A percentile compares a stretch with the other conserved stretches of the same genome.
Conservation (phyloP, 208 protist genomes). For the Phytomonas francai region DNA sequence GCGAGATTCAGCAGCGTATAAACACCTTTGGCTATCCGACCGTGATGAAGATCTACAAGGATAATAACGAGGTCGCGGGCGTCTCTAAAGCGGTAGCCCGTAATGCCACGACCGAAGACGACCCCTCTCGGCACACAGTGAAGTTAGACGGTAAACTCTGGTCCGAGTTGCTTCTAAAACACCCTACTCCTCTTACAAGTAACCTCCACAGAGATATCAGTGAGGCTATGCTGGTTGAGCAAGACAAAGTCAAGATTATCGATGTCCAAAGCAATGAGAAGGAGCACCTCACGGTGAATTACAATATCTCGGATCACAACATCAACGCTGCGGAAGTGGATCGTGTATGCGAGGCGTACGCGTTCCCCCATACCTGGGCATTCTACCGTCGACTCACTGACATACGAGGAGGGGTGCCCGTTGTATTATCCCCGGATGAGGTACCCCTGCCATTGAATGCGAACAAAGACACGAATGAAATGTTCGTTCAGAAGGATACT, state of each 20-base stretch:
- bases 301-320: slow-evolving; percentile 20
- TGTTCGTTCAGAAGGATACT: background rate
- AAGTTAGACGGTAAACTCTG: slow-evolving; percentile 47
- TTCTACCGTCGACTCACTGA: background rate
- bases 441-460: background rate
- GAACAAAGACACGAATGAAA: background rate
- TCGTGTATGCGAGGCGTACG: slow-evolving; percentile 26
- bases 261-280: slow-evolving; percentile 24
- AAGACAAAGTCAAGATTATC: slow-evolving; percentile 16
- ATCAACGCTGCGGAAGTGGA: slow-evolving; percentile 34
- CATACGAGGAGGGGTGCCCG: background rate
- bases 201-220: background rate
- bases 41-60: slow-evolving; percentile 46
- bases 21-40: slow-evolving; percentile 35
- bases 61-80: slow-evolving; percentile 19
- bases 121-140: slow-evolving; percentile 34
- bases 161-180: slow-evolving; percentile 4
- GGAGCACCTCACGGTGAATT: slow-evolving; percentile 31
- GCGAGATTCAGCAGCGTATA: slow-evolving; percentile 28
- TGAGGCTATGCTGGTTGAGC: background rate
- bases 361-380: slow-evolving; percentile 29
- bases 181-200: background rate
- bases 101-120: background rate
- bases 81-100: background rate
- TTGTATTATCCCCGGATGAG: background rate